These are phyloP conservation scores for Colletotrichum endophyticum DNA, from an alignment of 2,329 filamentous ascomycete genomes.

Conservation along the genomic window DNA sequence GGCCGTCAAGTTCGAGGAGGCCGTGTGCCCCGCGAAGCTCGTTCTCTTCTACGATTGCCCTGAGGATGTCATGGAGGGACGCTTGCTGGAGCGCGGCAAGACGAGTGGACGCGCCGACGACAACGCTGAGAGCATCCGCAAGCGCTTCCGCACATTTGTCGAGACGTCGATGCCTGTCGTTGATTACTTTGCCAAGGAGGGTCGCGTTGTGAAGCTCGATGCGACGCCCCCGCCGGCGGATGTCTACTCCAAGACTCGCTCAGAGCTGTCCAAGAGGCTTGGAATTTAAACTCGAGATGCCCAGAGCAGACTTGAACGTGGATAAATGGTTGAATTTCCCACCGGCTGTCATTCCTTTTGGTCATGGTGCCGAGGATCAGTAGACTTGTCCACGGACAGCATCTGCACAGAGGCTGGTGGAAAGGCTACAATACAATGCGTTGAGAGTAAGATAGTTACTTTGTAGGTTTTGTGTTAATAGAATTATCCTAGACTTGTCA, in stretches of 20 bases:
- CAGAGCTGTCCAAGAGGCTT: constrained; percentile 53
- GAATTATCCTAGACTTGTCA: not conserved
- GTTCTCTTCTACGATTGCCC: constrained; percentile 96
- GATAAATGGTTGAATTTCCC: not conserved
- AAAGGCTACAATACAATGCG: not conserved
- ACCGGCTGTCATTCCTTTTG: not conserved
- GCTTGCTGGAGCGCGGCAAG: constrained; percentile 88
- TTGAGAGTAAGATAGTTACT: not conserved
- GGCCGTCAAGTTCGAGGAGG: constrained; percentile 89
- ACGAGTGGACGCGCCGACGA: constrained; percentile 92
- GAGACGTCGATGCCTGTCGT: constrained; percentile 99
- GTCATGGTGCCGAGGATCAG: not conserved
- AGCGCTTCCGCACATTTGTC: constrained; percentile 92
- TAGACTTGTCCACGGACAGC: not conserved
- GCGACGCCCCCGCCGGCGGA: constrained; percentile 71
- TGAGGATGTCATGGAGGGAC: constrained; percentile 84
- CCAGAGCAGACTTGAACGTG: not conserved
- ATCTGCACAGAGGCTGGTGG: not conserved
- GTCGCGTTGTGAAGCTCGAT: constrained; percentile 80
- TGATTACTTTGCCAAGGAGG: constrained; percentile 77
- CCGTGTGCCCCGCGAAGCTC: constrained; percentile 81
- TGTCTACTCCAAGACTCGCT: constrained; percentile 60
- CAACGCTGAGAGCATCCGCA: constrained; percentile 93
- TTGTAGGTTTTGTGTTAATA: not conserved
- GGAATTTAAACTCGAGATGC: constrained; percentile 30